Evolutionary conservation across 2,329 filamentous ascomycete genomes (phyloP), one percentile per base, ranked within the genome.

Genomic region (Talaromyces piceae): DNA sequence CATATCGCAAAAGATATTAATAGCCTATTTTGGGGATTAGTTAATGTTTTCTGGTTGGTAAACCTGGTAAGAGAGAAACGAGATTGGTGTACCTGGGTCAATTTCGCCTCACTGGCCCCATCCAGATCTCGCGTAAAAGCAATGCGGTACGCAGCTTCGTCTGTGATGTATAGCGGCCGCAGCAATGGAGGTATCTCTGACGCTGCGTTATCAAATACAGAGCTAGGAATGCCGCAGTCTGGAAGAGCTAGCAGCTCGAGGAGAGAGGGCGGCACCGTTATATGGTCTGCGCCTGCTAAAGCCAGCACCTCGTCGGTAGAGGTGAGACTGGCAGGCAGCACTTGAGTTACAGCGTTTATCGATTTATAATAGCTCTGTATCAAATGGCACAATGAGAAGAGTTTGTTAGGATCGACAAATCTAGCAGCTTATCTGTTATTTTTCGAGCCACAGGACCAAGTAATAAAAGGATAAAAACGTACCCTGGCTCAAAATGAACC

Each of bases 1-100:
- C 63, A 78, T 77, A 49, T 79, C 75, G 45, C 69, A 74, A 62
- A 82, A 82, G 49, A 79, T 80, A 56, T 80, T 79, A 45, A 82
- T 75, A 7, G 79, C 79, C 60, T 64, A 25, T 25, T 12, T 51
- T 18, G n/a, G 47, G 31, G 20, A 11, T 18, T 49, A 49, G 28
- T 11, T 4, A 23, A 16, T 18, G 7, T 25, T n/a, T n/a, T n/a
- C n/a, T n/a, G n/a, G n/a, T n/a, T n/a, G n/a, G n/a, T n/a, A n/a
- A n/a, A n/a, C n/a, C n/a, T n/a, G n/a, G n/a, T n/a, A n/a, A n/a
- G n/a, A n/a, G n/a, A n/a, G n/a, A n/a, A n/a, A n/a, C n/a, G n/a
- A 3, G 27, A 30, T 8, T 20, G 20, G 61, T 64, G 55, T 59
- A 71, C 69, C 61, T 73, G 66, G 23, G 56, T 65, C 51, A 79